Evolutionary conservation across 306 rosid species (phyloP).

Genomic region (Trifolium fragiferum): DNA sequence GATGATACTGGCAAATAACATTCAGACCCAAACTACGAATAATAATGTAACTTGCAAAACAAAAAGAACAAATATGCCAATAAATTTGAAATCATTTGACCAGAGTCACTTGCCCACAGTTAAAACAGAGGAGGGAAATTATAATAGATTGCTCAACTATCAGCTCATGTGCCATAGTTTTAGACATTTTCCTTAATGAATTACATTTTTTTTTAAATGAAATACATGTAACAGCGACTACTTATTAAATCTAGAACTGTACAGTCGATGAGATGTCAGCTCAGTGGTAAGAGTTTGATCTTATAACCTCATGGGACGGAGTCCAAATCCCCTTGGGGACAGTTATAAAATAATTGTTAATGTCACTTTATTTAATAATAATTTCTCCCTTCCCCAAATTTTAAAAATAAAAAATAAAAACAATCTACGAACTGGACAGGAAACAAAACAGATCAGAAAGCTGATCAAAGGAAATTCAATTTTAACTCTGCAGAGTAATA

Average conservation of each 20-base stretch:
- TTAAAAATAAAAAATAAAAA: not conserved
- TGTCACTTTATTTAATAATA: not conserved
- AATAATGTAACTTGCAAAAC: not conserved
- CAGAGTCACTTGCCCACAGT: slow-evolving; percentile 14
- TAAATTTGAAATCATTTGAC: slow-evolving; percentile 31
- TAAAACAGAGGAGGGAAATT: slow-evolving; percentile 20
- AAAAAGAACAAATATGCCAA: not conserved
- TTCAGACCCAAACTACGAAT: slow-evolving; percentile 1
- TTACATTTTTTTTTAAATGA: too few species aligned
- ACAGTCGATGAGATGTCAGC: not conserved
- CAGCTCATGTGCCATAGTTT: slow-evolving; percentile 29
- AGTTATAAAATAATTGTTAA: not conserved
- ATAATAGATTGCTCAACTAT: not conserved
- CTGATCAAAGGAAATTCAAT: not conserved
- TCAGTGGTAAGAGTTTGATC: not conserved
- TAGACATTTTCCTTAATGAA: slow-evolving; percentile 17
- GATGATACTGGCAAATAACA: slow-evolving; percentile 22
- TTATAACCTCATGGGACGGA: not conserved
- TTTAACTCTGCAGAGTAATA: slow-evolving; percentile 10
- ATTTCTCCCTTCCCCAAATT: not conserved
- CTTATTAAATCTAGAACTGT: slow-evolving; percentile 6
- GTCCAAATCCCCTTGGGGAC: not conserved
- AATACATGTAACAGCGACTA: slow-evolving; percentile 24
- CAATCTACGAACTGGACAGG: not conserved
- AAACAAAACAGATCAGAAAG: slow-evolving; percentile 9